Conservation (phyloP, 305 asterid genomes). For the Fraxinus paxiana region DNA sequence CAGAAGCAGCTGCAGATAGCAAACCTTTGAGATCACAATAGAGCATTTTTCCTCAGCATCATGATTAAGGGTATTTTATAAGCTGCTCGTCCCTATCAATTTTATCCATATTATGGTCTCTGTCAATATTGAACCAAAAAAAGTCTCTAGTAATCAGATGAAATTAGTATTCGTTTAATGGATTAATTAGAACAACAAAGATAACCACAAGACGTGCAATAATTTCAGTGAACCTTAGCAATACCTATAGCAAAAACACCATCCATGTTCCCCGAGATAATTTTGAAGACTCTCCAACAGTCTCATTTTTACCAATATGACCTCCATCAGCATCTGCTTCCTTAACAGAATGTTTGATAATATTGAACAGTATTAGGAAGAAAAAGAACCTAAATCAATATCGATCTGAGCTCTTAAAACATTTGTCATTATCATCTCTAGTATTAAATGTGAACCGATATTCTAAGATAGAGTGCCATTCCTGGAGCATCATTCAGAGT, state of each 20-base stretch:
- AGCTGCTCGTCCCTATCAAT: background rate
- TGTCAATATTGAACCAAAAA: background rate
- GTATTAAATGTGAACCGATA: background rate
- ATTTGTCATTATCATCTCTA: background rate
- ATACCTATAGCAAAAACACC: background rate
- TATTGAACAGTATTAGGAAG: background rate
- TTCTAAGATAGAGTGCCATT: background rate
- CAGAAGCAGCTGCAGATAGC: background rate
- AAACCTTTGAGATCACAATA: background rate
- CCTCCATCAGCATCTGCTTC: background rate
- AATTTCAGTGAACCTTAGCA: background rate
- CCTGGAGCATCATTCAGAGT: constrained; percentile 7
- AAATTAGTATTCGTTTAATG: background rate
- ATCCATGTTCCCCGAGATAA: background rate
- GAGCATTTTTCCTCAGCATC: background rate
- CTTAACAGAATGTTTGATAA: background rate
- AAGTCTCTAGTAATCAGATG: background rate
- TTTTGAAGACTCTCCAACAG: background rate
- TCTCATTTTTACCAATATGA: background rate
- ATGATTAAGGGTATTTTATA: background rate
- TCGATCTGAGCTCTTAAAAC: background rate
- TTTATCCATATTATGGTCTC: background rate
- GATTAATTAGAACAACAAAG: background rate
- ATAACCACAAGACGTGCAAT: background rate
- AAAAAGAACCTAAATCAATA: background rate